Base-by-base conservation (phyloP, 495 filamentous ascomycete genomes). In the Podospora didyma region DNA sequence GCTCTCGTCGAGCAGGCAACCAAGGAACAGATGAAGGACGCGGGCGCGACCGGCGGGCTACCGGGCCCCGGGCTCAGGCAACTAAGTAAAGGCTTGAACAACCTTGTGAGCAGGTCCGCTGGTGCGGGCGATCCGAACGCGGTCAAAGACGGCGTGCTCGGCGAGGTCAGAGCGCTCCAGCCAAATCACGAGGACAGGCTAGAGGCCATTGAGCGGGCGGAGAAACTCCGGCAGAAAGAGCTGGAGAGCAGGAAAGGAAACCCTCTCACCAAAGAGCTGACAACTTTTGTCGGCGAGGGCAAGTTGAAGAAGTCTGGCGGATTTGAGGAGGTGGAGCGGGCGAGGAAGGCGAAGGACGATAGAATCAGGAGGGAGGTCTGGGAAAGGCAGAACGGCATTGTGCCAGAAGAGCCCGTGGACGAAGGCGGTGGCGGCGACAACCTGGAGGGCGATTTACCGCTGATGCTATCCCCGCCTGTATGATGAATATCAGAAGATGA, bases 291-390 rank as follows among this genome's bases (percentile, higher is more conserved):
- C 2, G 84, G 90, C 62, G 92, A 97, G 67, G 90, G 90, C 16
- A 91, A 86, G 68, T 69, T 98, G 59, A 97, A 96, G 84, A 97
- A 96, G 81, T 89, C 86, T 48, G 94, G 94, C 26, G 94, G 94
- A 2, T 83, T 96, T 10, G 95, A 97, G 73, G 94, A 98, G 73
- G 85, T 89, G 7, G 95, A 98, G 73, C 76, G 95, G 42, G 79
- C 90, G 45, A 77, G 95, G 54, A 87, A 85, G 62, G 82, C 83
- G 20, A 95, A 92, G 70, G 94, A 98, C 64, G 95, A 97, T 55
- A 81, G 85, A 66, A 89, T 90, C 48, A 77, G 93, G 55, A 85
- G 83, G 63, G 92, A 96, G 66, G 86, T 92, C 10, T 96, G 87
- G 86, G 89, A 92, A 61, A 73, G 82, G 49, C 79, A 86, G 72